Evolutionary conservation across 106 monocot species (phyloP), one percentile per base, ranked within the genome.

Genomic region (Dioscorea dumetorum): DNA sequence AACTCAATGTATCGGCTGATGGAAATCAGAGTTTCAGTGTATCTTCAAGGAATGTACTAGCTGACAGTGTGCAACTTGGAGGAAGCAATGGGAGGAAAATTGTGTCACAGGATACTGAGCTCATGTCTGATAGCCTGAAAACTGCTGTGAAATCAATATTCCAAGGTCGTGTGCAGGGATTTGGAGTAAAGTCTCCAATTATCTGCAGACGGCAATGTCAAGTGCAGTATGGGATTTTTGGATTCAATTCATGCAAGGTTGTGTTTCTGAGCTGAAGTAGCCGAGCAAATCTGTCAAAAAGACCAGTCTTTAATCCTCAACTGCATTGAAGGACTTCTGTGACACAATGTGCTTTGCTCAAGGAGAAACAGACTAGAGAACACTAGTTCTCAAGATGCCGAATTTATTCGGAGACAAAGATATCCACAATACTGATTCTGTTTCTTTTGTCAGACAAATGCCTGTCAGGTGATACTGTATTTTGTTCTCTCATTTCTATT

Each of bases 241-340:
- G 68, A 16, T 73, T 90, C 1, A 75, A 61, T 63, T 59, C 90
- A 58, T 75, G 78, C 71, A 78, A 72, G 61, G 32, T 72, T 20
- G 70, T 90, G 14, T 86, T 86, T 21, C 77, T 80, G 15, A 61
- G 61, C 73, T 85, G 73, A 88, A n/a, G 48, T 18, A 18, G 50
- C 33, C n/a, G 14, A 6, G 2, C 41, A 41, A 41, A 3, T 41
- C 41, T 41, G 41, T 1, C 28, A 28, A 28, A 28, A 28, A 28
- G 41, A 41, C 41, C 41, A 41, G 10, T 41, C 41, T 3, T 41
- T 41, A 10, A 41, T 41, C 10, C 41, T 41, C 10, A 41, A 41
- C 5, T 41, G 41, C 41, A 3, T 41, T 41, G 5, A 41, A 41
- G 6, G 41, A 6, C 41, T 41, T 3, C 10, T 41, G 9, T 10